Conservation (phyloP, 2,329 filamentous ascomycete species). For the Bisporella sp. region DNA sequence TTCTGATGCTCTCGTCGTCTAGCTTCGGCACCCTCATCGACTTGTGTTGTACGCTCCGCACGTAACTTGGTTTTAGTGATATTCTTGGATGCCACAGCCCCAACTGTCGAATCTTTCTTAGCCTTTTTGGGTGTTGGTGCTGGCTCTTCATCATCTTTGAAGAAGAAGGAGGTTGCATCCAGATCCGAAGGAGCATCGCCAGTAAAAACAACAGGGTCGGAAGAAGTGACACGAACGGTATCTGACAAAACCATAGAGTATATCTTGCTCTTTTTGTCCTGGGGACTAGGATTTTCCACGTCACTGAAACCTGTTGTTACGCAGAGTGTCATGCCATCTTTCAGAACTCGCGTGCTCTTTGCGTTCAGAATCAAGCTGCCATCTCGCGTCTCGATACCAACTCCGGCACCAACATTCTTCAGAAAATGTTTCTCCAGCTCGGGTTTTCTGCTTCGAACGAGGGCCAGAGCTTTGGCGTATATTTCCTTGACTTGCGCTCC, state of each 20-base stretch:
- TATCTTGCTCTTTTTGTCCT: constrained; percentile 81
- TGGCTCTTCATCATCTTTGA: constrained; percentile 90
- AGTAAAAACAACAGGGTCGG: constrained; percentile 84
- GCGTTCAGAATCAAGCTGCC: constrained; percentile 74
- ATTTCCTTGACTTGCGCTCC: constrained; percentile 83
- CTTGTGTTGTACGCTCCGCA: constrained; percentile 80
- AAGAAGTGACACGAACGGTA: constrained; percentile 77
- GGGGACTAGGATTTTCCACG: constrained; percentile 76
- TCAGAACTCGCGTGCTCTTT: constrained; percentile 77
- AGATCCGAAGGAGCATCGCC: constrained; percentile 86
- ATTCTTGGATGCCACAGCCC: constrained; percentile 87
- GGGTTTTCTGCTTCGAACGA: constrained; percentile 85
- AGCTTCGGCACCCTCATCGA: constrained; percentile 84
- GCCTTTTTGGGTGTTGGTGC: constrained; percentile 84
- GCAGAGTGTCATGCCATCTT: constrained; percentile 95
- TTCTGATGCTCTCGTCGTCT: constrained; percentile 88
- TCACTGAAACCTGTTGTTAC: constrained; percentile 87
- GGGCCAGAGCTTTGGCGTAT: constrained; percentile 75
- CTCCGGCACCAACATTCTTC: constrained; percentile 85
- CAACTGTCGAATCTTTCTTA: constrained; percentile 75
- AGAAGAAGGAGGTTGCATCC: constrained; percentile 96
- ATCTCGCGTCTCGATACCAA: constrained; percentile 89
- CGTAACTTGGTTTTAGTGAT: constrained; percentile 90
- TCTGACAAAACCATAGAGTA: constrained; percentile 91
- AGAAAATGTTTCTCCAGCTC: constrained; percentile 93